phyloP scores from a whole-genome alignment of 1,284 basidiomycete species.

The Trametes polyzona region DNA sequence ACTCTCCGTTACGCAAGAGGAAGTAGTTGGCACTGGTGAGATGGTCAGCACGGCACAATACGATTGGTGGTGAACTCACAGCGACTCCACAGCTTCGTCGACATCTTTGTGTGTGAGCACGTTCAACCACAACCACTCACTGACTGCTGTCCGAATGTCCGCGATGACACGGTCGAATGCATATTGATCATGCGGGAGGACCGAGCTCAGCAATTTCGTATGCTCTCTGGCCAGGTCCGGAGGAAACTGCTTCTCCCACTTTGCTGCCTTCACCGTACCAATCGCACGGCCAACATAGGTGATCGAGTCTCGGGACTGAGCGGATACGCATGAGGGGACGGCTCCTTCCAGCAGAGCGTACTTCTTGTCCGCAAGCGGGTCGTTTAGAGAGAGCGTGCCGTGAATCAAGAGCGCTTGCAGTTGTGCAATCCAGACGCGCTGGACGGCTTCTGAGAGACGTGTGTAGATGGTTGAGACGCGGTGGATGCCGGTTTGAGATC shows the following conservation, averaged over 20 bases:
- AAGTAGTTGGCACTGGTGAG: conserved; percentile 78
- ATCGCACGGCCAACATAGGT: conserved; percentile 87
- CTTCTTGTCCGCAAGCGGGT: conserved; percentile 60
- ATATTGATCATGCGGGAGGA: conserved; percentile 74
- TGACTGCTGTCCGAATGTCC: conserved; percentile 72
- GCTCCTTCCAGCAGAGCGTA: conserved; percentile 63
- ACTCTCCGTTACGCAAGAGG: conserved; percentile 86
- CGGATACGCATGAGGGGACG: conserved; percentile 75
- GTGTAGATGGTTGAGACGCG: conserved; percentile 72
- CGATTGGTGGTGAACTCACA: conserved; percentile 48
- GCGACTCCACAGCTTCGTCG: conserved; percentile 71
- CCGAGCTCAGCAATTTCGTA: conserved; percentile 63
- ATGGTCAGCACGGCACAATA: conserved; percentile 17
- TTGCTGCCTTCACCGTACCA: conserved; percentile 80
- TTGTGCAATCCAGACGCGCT: conserved; percentile 79
- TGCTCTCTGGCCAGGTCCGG: conserved; percentile 64
- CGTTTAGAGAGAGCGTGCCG: conserved; percentile 63
- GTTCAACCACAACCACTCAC: conserved; percentile 92
- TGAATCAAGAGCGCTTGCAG: conserved; percentile 80
- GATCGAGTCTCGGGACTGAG: conserved; percentile 78
- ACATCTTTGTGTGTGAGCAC: conserved; percentile 85
- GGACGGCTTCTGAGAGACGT: conserved; percentile 71
- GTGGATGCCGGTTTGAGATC: conserved; percentile 76
- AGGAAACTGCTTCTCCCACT: conserved; percentile 78
- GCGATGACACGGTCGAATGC: conserved; percentile 75